Conservation (phyloP, 352 stramenopile species). For the Discostella stelligera region DNA sequence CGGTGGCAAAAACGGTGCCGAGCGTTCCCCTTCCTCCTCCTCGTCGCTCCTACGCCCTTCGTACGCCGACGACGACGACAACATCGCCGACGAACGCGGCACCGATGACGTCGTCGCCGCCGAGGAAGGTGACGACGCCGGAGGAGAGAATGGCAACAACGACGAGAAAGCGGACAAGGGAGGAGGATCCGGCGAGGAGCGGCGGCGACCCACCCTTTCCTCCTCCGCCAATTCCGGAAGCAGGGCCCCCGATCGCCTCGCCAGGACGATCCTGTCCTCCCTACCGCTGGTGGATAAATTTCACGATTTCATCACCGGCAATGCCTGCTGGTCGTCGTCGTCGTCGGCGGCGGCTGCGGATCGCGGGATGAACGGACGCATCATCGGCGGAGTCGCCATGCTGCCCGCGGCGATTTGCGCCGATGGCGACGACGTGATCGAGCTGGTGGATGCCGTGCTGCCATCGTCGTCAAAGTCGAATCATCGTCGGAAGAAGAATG, state of each 20-base stretch:
- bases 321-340: slow-evolving; percentile 5
- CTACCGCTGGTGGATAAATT: slow-evolving; percentile 15
- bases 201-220: neutral
- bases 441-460: neutral
- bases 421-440: neutral
- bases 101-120: neutral
- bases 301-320: slow-evolving; percentile 18
- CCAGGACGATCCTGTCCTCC: slow-evolving; percentile 8
- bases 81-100: neutral
- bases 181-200: neutral
- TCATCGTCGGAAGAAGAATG: neutral
- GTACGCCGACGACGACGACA: neutral
- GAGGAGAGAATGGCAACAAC: neutral
- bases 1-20: too few relatives aligned
- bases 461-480: neutral
- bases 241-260: too few relatives aligned
- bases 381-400: neutral
- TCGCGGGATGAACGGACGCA: neutral
- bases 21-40: too few relatives aligned
- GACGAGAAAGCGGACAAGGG: neutral
- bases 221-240: too few relatives aligned
- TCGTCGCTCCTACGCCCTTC: neutral
- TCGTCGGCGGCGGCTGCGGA: neutral
- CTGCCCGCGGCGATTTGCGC: neutral
- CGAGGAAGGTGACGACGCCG: neutral